Base-by-base conservation (phyloP, 163 green algal species). In the Coccomyxa subellipsoidea region DNA sequence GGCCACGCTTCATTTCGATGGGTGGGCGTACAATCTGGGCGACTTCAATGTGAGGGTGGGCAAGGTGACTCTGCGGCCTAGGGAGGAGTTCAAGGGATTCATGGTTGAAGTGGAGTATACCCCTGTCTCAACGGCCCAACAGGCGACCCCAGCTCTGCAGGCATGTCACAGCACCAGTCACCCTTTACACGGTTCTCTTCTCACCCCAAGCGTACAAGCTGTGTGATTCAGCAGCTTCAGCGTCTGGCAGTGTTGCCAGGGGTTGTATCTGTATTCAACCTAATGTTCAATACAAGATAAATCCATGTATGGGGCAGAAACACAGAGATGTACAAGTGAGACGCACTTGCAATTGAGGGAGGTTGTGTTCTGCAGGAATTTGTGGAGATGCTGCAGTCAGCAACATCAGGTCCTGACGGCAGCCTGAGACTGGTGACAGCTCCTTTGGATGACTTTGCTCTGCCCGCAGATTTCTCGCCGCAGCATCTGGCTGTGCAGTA, bases 81-180 rank as follows among this genome's bases (percentile, higher is more conserved):
- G 0, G 32, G 54, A 82, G 7, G 78, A 82, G 78, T 77, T 82
- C 35, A 76, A 59, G 54, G 78, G 78, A 12, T 73, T 82, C 29
- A 34, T 76, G 78, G 54, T 82, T 23, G 78, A 82, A 34, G 54
- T 82, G 54, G 54, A 82, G 32, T 82, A 82, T 73, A 8, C 66
- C 8, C 66, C 66, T 36, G 66, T 36, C n/a, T 34, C 66, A 18
- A 73, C 66, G 31, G 66, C 66, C 66, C 15, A 59, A 59, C 47
- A 59, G 47, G 47, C 47, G 23, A 59, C 47, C 47, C 47, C 47
- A 59, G 47, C 47, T 7, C 47, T 59, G 15, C 21, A 59, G 4
- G 47, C 23, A 18, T 59, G 47, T 59, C 4, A 73, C 66, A 4
- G 31, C 6, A 23, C 27, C 18, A n/a, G 10, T 73, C 2, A 18